Evolutionary conservation across 2,329 filamentous ascomycete species (phyloP), one percentile per base, ranked within the genome.

Genomic region (Teratosphaeria epicoccoides): DNA sequence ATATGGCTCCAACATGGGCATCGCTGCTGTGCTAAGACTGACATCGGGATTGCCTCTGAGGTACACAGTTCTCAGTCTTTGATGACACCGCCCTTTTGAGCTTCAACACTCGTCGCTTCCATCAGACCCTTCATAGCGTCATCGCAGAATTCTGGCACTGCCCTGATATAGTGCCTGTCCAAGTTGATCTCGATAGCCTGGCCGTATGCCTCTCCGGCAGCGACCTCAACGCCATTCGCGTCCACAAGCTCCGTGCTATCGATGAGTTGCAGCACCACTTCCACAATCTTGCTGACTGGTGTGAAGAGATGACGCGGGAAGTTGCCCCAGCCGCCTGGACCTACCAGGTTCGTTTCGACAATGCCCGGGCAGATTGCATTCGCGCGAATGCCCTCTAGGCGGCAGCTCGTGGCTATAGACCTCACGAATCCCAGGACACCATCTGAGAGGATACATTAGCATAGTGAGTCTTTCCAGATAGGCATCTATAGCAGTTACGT

Each of bases 341-440:
- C 61, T 40, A 71, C 47, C 9, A 73, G 53, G 12, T 67, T 66
- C 2, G 70, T 72, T 47, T 59, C 57, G 10, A 72, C 69, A 1
- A 66, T 67, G 0, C 68, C 68, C 1, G 68, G 68, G 12, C 65
- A 69, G 0, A 70, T 68, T 1, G 65, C 63, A 52, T 72, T 73
- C 3, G 68, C 69, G 11, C 70, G 66, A 20, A 73, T 66, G 0
- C 66, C 64, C 9, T 68, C 64, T 17, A 61, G 57, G 54, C 68
- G 70, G 12, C 61, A 61, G 3, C 63, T 20, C 24, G 43, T 62
- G 0, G 68, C 64, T 23, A 72, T 67, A 2, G 68, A 63, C 11
- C 68, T 63, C 53, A 68, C 67, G 57, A 73, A 69, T 1, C 70
- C 70, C 4, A 73, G 53, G 0, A 71, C 66, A 1, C 64, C 70